A percentile compares a stretch with the other conserved stretches of the same genome.
Conservation (phyloP, 371 early-diverging fungal genomes). For the Mucor indicus region DNA sequence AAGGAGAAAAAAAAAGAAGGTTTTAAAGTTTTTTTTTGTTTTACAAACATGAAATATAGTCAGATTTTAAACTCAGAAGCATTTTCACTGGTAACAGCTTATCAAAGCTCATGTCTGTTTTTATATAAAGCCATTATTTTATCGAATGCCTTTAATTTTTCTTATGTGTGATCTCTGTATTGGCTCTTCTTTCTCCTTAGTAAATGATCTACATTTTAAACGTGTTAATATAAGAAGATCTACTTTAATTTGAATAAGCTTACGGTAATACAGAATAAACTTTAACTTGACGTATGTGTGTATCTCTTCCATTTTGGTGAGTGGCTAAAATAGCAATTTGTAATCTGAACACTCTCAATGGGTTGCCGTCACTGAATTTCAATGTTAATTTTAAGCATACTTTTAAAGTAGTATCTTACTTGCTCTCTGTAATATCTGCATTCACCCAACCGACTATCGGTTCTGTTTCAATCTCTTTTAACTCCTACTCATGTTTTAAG, state of each 20-base stretch:
- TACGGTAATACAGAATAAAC: conserved; percentile 60
- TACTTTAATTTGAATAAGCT: conserved; percentile 6
- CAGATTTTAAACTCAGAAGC: no score
- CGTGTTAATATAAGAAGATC: no score
- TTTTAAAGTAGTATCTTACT: neutral
- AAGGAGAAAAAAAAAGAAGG: conserved; percentile 2
- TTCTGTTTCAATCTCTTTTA: conserved; percentile 52
- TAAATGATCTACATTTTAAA: neutral
- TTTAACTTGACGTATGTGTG: conserved; percentile 82
- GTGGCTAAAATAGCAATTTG: conserved; percentile 82
- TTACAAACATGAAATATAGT: neutral
- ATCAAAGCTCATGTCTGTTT: no score
- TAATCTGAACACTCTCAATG: conserved; percentile 60
- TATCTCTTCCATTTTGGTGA: conserved; percentile 90
- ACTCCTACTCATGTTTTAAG: conserved; percentile 27
- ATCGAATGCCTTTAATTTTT: no score
- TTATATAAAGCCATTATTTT: no score
- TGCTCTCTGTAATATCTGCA: conserved; percentile 37
- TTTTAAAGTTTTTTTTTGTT: neutral
- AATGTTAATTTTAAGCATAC: neutral
- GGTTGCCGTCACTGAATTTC: conserved; percentile 26
- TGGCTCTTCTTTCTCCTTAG: neutral
- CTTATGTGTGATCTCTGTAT: neutral
- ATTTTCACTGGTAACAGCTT: no score
- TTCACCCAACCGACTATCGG: conserved; percentile 78